These are phyloP conservation scores for Apiospora saccharicola DNA, from an alignment of 2,329 filamentous ascomycete genomes.

Conservation along the genomic window DNA sequence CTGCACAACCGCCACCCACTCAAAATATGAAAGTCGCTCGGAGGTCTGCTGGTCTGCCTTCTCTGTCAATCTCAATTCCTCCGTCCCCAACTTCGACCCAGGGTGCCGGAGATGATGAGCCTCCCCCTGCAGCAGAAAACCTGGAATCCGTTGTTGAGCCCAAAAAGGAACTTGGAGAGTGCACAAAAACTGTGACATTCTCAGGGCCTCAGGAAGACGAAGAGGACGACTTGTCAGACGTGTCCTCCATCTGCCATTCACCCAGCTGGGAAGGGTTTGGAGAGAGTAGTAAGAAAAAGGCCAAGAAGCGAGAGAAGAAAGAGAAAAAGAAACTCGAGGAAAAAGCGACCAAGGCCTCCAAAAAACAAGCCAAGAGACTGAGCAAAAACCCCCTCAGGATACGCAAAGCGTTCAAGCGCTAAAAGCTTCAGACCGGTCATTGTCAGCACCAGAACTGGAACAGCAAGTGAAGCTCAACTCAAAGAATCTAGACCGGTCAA, in stretches of 20 bases:
- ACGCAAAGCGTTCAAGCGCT: conserved; percentile 37
- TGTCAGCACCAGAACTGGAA: conserved; percentile 39
- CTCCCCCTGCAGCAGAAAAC: neutral
- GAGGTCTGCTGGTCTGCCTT: conserved; percentile 41
- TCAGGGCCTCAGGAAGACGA: conserved; percentile 43
- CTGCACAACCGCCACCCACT: conserved; percentile 42
- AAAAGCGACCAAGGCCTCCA: conserved; percentile 47
- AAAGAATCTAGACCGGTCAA: conserved; percentile 31
- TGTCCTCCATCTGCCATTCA: conserved; percentile 65
- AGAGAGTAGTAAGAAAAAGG: conserved; percentile 60
- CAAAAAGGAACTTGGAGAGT: conserved; percentile 35
- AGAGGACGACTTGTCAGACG: conserved; percentile 48
- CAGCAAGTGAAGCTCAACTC: conserved; percentile 31
- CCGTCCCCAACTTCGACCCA: conserved; percentile 35
- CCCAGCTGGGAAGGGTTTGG: conserved; percentile 68
- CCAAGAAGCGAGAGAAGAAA: conserved; percentile 49
- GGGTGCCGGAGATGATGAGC: conserved; percentile 18
- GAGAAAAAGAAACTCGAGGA: conserved; percentile 48
- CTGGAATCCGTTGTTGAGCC: conserved; percentile 16
- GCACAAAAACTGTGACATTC: conserved; percentile 51
- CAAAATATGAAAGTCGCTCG: conserved; percentile 45
- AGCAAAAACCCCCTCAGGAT: conserved; percentile 46
- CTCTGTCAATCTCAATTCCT: conserved; percentile 44
- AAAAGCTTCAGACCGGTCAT: conserved; percentile 35
- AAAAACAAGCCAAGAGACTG: conserved; percentile 47